phyloP scores from a whole-genome alignment of 305 asterid genomes.

The Plantago coronopus region DNA sequence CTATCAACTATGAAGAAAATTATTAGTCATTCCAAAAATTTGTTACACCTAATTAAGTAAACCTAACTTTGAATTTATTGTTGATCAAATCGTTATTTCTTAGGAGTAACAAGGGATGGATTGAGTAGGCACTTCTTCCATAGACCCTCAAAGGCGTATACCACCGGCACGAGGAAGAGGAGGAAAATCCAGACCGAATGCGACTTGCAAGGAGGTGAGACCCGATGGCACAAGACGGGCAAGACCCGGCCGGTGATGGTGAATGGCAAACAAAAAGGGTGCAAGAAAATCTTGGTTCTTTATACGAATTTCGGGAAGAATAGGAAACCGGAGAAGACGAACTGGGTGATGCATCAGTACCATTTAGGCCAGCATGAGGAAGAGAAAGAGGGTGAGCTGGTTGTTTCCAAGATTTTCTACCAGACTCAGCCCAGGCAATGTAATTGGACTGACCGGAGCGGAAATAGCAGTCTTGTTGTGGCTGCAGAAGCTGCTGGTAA shows the following conservation, averaged over 20 bases:
- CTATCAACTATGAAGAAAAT: slow-evolving; percentile 13
- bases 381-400: slow-evolving; percentile 96
- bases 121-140: slow-evolving; percentile 94
- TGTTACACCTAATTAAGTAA: slow-evolving; percentile 35
- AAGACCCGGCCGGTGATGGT: slow-evolving; percentile 93
- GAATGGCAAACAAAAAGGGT: slow-evolving; percentile 87
- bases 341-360: slow-evolving; percentile 99
- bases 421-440: slow-evolving; percentile 99
- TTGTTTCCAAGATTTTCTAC: slow-evolving; percentile 89
- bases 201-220: slow-evolving; percentile 88
- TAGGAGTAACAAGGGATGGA: slow-evolving; percentile 95
- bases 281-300: slow-evolving; percentile 86
- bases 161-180: slow-evolving; percentile 91
- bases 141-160: slow-evolving; percentile 96
- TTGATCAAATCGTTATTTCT: background rate
- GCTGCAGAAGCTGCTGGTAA: slow-evolving; percentile 25
- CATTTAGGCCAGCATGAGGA: slow-evolving; percentile 93
- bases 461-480: background rate
- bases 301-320: slow-evolving; percentile 95
- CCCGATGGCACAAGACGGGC: slow-evolving; percentile 99
- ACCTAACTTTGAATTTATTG: slow-evolving; percentile 43
- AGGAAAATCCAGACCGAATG: slow-evolving; percentile 91
- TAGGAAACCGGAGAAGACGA: slow-evolving; percentile 91
- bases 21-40: slow-evolving; percentile 18
- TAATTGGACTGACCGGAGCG: slow-evolving; percentile 66